Evolutionary conservation across 1,284 basidiomycete species (phyloP).

Genomic region (Irpex lacteus): DNA sequence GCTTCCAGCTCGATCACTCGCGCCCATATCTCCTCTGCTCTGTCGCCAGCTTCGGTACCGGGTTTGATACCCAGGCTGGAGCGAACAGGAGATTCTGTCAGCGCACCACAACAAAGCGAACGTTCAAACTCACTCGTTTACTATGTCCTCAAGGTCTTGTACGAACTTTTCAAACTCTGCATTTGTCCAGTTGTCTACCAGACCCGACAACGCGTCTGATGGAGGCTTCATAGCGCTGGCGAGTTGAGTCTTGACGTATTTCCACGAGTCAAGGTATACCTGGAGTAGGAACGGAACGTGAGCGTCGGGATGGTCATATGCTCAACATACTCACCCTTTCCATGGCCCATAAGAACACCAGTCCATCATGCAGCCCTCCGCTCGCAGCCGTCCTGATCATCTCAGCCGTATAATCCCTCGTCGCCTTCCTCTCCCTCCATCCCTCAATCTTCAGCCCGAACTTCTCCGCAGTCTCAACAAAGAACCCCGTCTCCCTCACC

Average conservation of each 20-base stretch:
- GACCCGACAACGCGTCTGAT: constrained; percentile 40
- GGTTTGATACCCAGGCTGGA: constrained; percentile 35
- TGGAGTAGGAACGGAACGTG: constrained; percentile 19
- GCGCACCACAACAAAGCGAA: background rate
- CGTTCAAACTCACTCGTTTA: constrained; percentile 38
- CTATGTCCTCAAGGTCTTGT: constrained; percentile 46
- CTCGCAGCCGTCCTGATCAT: constrained; percentile 52
- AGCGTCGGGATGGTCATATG: background rate
- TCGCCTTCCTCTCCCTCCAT: constrained; percentile 58
- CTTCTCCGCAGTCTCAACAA: constrained; percentile 46
- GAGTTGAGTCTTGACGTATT: constrained; percentile 38
- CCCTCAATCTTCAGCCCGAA: constrained; percentile 43
- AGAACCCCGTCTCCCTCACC: constrained; percentile 61
- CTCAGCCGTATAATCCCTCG: constrained; percentile 68
- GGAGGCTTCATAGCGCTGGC: constrained; percentile 20
- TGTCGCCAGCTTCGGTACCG: constrained; percentile 36
- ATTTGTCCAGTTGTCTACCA: constrained; percentile 68
- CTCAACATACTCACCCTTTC: constrained; percentile 47
- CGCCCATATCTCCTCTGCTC: constrained; percentile 54
- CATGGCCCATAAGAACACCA: constrained; percentile 78
- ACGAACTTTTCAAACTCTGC: constrained; percentile 64
- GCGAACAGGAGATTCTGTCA: background rate
- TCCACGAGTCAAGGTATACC: constrained; percentile 68
- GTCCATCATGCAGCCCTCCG: constrained; percentile 55
- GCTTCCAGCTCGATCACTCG: constrained; percentile 59